Evolutionary conservation across 176 grass and related monocot species (phyloP).

Genomic region (Oryza meridionalis): DNA sequence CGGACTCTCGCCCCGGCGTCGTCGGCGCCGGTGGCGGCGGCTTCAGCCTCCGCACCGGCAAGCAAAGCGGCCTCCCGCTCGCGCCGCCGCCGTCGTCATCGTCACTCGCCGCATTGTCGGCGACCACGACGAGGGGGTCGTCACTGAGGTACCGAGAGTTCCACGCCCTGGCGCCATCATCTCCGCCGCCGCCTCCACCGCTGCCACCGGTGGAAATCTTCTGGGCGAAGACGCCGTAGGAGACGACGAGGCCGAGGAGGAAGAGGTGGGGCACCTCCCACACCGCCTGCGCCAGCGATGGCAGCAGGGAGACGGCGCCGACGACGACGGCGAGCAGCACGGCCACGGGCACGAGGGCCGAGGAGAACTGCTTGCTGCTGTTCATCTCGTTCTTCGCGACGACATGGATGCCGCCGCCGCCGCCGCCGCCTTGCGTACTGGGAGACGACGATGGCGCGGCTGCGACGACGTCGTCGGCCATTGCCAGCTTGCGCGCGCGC

Average conservation of each 20-base stretch:
- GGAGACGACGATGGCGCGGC: neutral
- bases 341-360: conserved; percentile 45
- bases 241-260: conserved; percentile 68
- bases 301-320: conserved; percentile 50
- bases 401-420: conserved; percentile 5
- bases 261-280: conserved; percentile 78
- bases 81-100: conserved; percentile 24
- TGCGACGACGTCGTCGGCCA: conserved; percentile 22
- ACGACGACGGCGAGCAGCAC: conserved; percentile 52
- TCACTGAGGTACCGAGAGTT: conserved; percentile 60
- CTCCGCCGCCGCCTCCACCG: neutral
- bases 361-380: neutral
- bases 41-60: conserved; percentile 76
- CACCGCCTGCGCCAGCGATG: conserved; percentile 57
- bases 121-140: conserved; percentile 60
- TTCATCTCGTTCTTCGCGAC: neutral
- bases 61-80: conserved; percentile 43
- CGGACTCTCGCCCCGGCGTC: neutral
- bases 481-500: conserved; percentile 1
- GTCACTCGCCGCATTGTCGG: conserved; percentile 37
- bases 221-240: conserved; percentile 67
- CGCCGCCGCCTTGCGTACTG: neutral
- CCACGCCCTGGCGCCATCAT: conserved; percentile 47
- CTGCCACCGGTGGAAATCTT: conserved; percentile 2
- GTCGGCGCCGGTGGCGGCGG: neutral